Conservation (phyloP, 768 basidiomycete genomes). For the Agrocybe pediades region DNA sequence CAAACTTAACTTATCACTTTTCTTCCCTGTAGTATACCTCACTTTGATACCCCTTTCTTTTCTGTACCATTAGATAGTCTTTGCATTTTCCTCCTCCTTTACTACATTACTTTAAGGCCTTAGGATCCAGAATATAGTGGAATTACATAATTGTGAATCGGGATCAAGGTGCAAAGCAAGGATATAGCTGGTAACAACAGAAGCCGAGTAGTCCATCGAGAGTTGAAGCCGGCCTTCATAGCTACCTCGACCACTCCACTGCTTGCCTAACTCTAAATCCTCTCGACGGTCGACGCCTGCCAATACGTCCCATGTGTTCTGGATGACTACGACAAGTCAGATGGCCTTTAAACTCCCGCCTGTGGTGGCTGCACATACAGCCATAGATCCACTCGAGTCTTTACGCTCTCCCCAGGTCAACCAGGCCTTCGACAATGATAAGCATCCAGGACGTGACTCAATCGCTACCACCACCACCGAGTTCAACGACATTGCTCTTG, state of each 20-base stretch:
- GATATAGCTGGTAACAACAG: neutral
- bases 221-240: constrained; percentile 17
- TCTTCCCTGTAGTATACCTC: constrained; percentile 4
- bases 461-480: constrained; percentile 60
- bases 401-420: constrained; percentile 50
- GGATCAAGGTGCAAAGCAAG: neutral
- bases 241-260: too few relatives aligned
- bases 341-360: constrained; percentile 23
- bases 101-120: neutral
- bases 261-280: neutral
- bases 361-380: constrained; percentile 16
- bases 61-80: neutral
- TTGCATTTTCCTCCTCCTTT: neutral
- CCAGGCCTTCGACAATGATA: constrained; percentile 25
- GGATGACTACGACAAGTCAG: constrained; percentile 21
- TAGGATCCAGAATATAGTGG: neutral
- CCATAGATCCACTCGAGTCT: constrained; percentile 40
- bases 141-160: constrained; percentile 2
- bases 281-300: constrained; percentile 1
- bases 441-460: constrained; percentile 38
- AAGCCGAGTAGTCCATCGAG: neutral
- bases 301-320: constrained; percentile 9
- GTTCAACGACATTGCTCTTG: constrained; percentile 64
- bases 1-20: constrained; percentile 10
- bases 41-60: constrained; percentile 3